phyloP scores from a whole-genome alignment of 805 yeast species.

The Kluyveromyces starmeri region DNA sequence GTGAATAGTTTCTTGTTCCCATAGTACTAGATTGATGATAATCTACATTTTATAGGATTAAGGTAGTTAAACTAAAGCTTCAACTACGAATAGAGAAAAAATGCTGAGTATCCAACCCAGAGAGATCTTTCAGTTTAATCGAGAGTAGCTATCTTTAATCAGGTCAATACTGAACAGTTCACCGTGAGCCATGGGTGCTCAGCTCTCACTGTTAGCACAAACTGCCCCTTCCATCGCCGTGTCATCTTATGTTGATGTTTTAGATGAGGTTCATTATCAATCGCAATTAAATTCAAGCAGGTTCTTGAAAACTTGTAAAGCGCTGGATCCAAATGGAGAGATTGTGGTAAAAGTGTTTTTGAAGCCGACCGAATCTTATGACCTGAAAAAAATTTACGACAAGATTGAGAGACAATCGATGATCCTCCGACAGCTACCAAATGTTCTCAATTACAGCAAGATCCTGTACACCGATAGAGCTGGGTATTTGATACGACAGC shows the following conservation, averaged over 20 bases:
- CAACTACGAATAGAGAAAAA: too few species aligned
- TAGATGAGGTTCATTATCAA: constrained; percentile 66
- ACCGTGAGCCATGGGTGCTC: constrained; percentile 69
- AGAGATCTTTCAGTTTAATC: too few species aligned
- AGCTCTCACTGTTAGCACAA: constrained; percentile 77
- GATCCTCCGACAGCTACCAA: constrained; percentile 42
- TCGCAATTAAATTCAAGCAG: constrained; percentile 72
- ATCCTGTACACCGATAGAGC: constrained; percentile 87
- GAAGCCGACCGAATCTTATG: constrained; percentile 43
- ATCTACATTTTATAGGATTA: too few species aligned
- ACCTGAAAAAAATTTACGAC: constrained; percentile 21
- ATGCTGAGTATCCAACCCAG: too few species aligned
- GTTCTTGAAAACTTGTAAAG: constrained; percentile 78
- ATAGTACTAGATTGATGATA: too few species aligned
- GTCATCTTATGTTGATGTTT: constrained; percentile 78
- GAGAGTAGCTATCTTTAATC: too few species aligned
- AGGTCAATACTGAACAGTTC: too few species aligned
- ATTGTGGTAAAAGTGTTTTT: constrained; percentile 75
- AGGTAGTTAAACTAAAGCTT: too few species aligned
- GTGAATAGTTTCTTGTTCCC: too few species aligned
- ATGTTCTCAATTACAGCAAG: constrained; percentile 61
- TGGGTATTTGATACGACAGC: constrained; percentile 80
- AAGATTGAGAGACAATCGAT: constrained; percentile 28
- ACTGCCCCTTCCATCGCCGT: constrained; percentile 87
- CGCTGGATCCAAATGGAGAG: constrained; percentile 62